Percentiles rank a stretch among this genome's conserved stretches.
Evolutionary conservation across 2,329 filamentous ascomycete species (phyloP).

Genomic region (Coniochaeta hoffmannii): DNA sequence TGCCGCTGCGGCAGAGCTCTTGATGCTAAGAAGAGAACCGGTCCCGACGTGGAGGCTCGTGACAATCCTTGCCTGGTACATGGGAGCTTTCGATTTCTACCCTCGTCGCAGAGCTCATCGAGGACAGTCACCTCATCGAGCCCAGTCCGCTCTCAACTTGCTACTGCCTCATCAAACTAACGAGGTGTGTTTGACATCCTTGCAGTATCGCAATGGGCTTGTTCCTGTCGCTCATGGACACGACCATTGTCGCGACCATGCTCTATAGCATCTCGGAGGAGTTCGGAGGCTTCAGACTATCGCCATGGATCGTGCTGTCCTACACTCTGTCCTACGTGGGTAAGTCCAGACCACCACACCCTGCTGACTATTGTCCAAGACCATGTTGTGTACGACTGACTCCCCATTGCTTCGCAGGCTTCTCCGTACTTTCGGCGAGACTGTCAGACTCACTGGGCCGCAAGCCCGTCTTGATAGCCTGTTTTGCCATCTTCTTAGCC

Average conservation of each 20-base stretch:
- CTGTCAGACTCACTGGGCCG: conserved; percentile 12
- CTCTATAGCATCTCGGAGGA: conserved; percentile 5
- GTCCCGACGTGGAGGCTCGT: not conserved
- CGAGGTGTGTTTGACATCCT: not conserved
- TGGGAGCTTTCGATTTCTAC: not conserved
- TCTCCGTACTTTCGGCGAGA: conserved; percentile 11
- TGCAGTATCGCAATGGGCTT: conserved; percentile 5
- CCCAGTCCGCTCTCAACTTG: not conserved
- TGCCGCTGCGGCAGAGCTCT: not conserved
- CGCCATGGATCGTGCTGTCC: conserved; percentile 6
- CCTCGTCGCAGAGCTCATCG: not conserved
- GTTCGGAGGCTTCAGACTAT: conserved; percentile 5
- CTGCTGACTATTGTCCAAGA: not conserved
- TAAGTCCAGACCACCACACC: not conserved
- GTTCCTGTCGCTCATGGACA: conserved; percentile 6
- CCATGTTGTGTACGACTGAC: not conserved
- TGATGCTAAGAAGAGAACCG: not conserved
- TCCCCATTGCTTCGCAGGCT: conserved; percentile 7
- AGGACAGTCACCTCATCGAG: not conserved
- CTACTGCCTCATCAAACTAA: not conserved
- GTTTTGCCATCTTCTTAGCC: conserved; percentile 12
- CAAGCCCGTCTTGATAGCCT: conserved; percentile 6
- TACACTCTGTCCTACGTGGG: conserved; percentile 6
- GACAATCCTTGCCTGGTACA: not conserved
- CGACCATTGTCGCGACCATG: conserved; percentile 7